Percentiles rank a stretch among this genome's conserved stretches.
Conservation (phyloP, 129 eudicot genomes). For the Chrysanthemum seticuspe region DNA sequence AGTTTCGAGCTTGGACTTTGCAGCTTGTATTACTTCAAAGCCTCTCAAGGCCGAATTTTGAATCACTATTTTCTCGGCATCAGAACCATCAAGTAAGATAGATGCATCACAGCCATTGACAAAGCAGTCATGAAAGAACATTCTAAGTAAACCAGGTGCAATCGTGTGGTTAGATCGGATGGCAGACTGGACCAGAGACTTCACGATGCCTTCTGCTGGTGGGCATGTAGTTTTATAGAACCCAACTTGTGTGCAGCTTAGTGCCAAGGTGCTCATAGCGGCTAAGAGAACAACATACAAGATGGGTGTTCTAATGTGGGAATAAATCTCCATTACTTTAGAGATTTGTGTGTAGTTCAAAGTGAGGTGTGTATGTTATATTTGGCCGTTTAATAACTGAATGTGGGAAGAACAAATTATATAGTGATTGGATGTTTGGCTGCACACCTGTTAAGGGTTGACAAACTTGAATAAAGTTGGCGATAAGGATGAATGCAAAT, state of each 20-base stretch:
- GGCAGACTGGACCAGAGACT: conserved; percentile 32
- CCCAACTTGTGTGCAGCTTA: conserved; percentile 37
- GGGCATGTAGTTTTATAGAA: conserved; percentile 43
- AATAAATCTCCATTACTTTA: conserved; percentile 2
- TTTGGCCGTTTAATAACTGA: background rate
- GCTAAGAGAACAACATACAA: conserved; percentile 28
- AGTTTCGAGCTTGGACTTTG: conserved; percentile 61
- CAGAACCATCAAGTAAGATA: conserved; percentile 60
- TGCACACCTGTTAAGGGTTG: background rate
- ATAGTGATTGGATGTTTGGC: conserved; percentile 1
- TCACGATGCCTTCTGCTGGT: conserved; percentile 37
- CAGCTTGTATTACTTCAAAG: conserved; percentile 67
- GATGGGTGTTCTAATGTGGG: background rate
- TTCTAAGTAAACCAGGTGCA: conserved; percentile 43
- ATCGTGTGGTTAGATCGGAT: conserved; percentile 26
- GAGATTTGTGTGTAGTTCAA: background rate
- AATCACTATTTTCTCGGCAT: conserved; percentile 54
- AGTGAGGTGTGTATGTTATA: background rate
- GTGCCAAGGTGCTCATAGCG: conserved; percentile 3
- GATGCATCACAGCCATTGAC: conserved; percentile 89
- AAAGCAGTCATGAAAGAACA: conserved; percentile 56
- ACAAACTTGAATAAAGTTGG: background rate
- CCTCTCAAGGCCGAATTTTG: conserved; percentile 68
- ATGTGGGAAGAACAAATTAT: conserved; percentile 1
- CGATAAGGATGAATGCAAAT: background rate